A percentile compares a stretch with the other conserved stretches of the same genome.
Conservation (phyloP, 495 filamentous ascomycete genomes). For the Tirmania nivea region DNA sequence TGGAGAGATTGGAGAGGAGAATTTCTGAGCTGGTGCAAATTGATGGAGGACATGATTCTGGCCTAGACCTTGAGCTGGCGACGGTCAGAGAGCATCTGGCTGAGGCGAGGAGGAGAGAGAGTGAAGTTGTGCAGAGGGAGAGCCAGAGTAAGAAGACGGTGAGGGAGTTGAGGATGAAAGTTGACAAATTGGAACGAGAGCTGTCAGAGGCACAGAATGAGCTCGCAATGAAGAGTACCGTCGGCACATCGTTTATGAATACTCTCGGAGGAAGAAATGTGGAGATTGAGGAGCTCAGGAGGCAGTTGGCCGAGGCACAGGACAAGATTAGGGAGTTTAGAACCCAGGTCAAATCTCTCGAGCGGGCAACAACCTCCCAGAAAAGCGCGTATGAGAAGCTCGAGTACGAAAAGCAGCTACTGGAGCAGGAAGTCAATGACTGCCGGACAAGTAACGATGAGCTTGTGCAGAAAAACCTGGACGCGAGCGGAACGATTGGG, state of each 20-base stretch:
- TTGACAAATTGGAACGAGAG: slow-evolving; percentile 28
- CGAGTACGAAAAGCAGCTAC: slow-evolving; percentile 26
- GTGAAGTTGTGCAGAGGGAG: slow-evolving; percentile 39
- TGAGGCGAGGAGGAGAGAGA: slow-evolving; percentile 40
- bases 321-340: slow-evolving; percentile 37
- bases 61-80: slow-evolving; percentile 14
- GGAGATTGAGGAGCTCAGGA: slow-evolving; percentile 39
- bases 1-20: slow-evolving; percentile 16
- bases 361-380: slow-evolving; percentile 15
- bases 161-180: slow-evolving; percentile 27
- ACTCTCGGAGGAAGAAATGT: slow-evolving; percentile 33
- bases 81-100: slow-evolving; percentile 25
- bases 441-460: slow-evolving; percentile 12
- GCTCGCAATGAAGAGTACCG: neutral
- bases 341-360: slow-evolving; percentile 23
- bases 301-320: slow-evolving; percentile 40
- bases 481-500: slow-evolving; percentile 24
- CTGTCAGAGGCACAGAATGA: slow-evolving; percentile 25
- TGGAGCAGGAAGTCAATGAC: slow-evolving; percentile 23
- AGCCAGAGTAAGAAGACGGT: slow-evolving; percentile 34
- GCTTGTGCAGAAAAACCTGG: slow-evolving; percentile 21
- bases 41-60: slow-evolving; percentile 19
- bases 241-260: slow-evolving; percentile 22
- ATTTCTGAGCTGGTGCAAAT: slow-evolving; percentile 20
- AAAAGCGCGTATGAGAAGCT: slow-evolving; percentile 20